phyloP scores from a whole-genome alignment of 108 stramenopile species.

The Nannochloropsis gaditana region DNA sequence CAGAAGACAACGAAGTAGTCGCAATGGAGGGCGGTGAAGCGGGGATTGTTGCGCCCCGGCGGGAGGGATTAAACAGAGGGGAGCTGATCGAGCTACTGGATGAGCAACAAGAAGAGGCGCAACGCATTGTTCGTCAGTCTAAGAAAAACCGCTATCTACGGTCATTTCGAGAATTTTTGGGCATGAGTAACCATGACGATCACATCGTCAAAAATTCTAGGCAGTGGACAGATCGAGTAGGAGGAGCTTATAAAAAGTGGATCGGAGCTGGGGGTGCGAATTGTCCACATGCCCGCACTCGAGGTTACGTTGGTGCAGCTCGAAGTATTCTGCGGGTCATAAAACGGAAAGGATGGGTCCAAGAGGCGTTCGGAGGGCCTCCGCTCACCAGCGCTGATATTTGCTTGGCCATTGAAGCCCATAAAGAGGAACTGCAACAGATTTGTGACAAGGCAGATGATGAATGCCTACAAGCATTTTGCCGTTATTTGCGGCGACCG shows the following conservation, averaged over 20 bases:
- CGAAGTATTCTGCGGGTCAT: background rate
- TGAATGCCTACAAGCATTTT: background rate
- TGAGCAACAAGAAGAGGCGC: conserved; percentile 12
- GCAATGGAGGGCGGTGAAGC: background rate
- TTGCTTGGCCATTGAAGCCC: background rate
- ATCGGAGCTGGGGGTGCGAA: background rate
- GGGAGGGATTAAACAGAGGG: background rate
- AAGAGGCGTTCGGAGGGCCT: background rate
- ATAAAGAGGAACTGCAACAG: conserved; percentile 9
- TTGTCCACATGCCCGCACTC: background rate
- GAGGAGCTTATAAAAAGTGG: conserved; percentile 12
- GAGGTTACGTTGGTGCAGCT: background rate
- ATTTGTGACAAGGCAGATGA: conserved; percentile 17
- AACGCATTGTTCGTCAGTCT: background rate
- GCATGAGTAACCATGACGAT: background rate
- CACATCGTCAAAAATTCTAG: background rate
- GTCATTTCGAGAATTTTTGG: background rate
- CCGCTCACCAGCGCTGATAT: background rate
- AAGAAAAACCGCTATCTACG: conserved; percentile 1
- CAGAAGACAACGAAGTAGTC: background rate
- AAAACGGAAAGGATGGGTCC: background rate
- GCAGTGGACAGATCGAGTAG: background rate
- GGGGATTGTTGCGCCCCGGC: background rate
- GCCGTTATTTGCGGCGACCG: background rate
- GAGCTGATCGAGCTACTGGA: conserved; percentile 14